Evolutionary conservation across 2,329 filamentous ascomycete species (phyloP), one percentile per base, ranked within the genome.

Genomic region (Pseudopithomyces chartarum): DNA sequence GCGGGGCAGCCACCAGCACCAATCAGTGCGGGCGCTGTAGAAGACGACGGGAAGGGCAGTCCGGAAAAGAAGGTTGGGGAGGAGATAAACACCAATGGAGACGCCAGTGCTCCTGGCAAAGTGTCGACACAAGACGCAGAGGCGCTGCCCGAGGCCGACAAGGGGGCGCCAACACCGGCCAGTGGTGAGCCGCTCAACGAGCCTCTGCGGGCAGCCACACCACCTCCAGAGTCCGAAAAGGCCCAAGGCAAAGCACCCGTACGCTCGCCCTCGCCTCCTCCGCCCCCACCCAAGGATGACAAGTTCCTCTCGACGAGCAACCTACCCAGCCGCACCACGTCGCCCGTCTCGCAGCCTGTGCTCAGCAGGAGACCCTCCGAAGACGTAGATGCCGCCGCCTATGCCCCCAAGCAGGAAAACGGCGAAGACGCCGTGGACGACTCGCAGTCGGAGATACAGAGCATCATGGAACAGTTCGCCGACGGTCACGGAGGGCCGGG

Each of bases 381-480:
- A 50, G 67, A 72, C 48, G 67, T 65, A 13, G 74, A 69, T 13
- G 70, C 63, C n/a, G 66, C 66, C 34, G 67, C 65, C 44, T 71
- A 74, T 58, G 84, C 85, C 20, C 87, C 92, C 49, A 74, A 73
- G 19, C 69, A 74, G 12, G 67, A 76, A 40, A 73, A 70, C 6
- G 60, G 59, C 1, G 68, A 69, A 1, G 76, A 78, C 42, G 62
- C 64, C 4, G 73, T 70, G 46, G 85, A 85, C 49, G 87, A 86
- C 50, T 91, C 90, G 1, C 86, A 87, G 57, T 88, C 89, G 6
- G 95, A 99, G 78, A 97, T 99, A 58, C 91, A 97, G 77, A 96
- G 85, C 72, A 98, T 99, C 73, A 98, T 99, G 91, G 91, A 92
- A 60, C 95, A 98, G 76, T 98, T 98, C 67, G 88, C 90, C 65